A percentile compares a stretch with the other conserved stretches of the same genome.
These are phyloP conservation scores for Platanus orientalis DNA, from an alignment of 164 flowering plant species.

Conservation along the genomic window DNA sequence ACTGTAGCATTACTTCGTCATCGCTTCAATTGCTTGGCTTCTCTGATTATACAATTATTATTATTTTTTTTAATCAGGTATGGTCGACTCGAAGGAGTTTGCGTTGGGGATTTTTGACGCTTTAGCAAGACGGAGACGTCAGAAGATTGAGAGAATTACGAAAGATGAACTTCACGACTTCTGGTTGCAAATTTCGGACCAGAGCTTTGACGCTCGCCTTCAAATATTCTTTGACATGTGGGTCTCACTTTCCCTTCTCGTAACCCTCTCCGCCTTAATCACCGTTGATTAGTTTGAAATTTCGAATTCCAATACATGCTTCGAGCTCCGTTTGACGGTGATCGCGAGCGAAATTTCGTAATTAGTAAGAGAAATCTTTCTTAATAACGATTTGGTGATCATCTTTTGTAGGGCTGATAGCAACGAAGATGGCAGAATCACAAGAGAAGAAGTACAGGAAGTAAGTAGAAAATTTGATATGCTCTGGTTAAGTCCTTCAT, in stretches of 20 bases:
- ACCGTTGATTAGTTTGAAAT: background rate
- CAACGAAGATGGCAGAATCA: slow-evolving; percentile 88
- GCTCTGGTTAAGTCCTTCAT: no score
- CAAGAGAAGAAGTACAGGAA: slow-evolving; percentile 89
- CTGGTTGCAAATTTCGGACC: slow-evolving; percentile 85
- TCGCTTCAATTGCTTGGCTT: no score
- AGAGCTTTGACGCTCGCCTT: slow-evolving; percentile 95
- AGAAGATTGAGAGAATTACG: slow-evolving; percentile 42
- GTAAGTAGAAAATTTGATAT: no score
- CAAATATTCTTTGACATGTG: slow-evolving; percentile 97
- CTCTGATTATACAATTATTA: no score
- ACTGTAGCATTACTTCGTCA: no score
- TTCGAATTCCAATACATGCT: background rate
- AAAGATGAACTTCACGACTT: slow-evolving; percentile 84
- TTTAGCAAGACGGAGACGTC: slow-evolving; percentile 59
- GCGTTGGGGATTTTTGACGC: slow-evolving; percentile 85
- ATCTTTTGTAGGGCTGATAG: slow-evolving; percentile 71
- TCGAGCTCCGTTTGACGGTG: background rate
- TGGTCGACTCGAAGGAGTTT: slow-evolving; percentile 92
- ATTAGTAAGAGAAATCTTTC: no score
- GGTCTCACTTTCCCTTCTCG: background rate
- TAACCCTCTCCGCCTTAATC: no score
- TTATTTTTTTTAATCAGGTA: slow-evolving; percentile 44
- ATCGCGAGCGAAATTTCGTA: background rate
- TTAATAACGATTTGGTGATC: background rate